Evolutionary conservation across 306 rosid species (phyloP).

Genomic region (Clitoria ternatea): DNA sequence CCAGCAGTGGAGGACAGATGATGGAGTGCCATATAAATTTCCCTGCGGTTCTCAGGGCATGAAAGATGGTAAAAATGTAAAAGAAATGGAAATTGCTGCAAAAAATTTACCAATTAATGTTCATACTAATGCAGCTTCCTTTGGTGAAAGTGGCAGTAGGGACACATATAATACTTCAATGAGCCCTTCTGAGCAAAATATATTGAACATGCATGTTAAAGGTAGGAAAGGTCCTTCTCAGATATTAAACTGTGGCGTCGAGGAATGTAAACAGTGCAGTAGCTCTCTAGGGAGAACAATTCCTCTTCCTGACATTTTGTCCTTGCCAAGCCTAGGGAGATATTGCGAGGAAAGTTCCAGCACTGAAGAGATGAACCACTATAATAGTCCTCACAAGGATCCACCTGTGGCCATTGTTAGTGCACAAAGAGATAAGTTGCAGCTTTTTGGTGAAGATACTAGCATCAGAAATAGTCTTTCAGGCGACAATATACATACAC

Average conservation of each 20-base stretch:
- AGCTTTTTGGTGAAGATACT: slow-evolving; percentile 10
- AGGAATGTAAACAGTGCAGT: slow-evolving; percentile 26
- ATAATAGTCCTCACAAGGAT: slow-evolving; percentile 25
- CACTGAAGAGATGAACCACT: slow-evolving; percentile 15
- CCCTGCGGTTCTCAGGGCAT: slow-evolving; percentile 13
- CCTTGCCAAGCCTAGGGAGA: background rate
- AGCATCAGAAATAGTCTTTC: slow-evolving; percentile 18
- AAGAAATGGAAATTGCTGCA: slow-evolving; percentile 24
- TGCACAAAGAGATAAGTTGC: slow-evolving; percentile 21
- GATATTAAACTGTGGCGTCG: slow-evolving; percentile 20
- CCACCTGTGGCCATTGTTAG: slow-evolving; percentile 17
- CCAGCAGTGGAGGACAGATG: slow-evolving; percentile 16
- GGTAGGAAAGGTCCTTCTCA: slow-evolving; percentile 23
- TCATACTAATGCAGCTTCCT: slow-evolving; percentile 28
- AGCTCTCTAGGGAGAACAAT: slow-evolving; percentile 27
- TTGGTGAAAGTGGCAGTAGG: slow-evolving; percentile 28
- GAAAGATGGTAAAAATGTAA: slow-evolving; percentile 33
- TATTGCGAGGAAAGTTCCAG: background rate
- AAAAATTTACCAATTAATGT: slow-evolving; percentile 16
- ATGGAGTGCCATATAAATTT: slow-evolving; percentile 18
- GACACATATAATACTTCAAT: slow-evolving; percentile 12
- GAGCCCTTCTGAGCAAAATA: slow-evolving; percentile 21
- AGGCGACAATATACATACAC: slow-evolving; percentile 14
- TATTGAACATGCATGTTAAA: slow-evolving; percentile 29
- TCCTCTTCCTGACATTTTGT: slow-evolving; percentile 27